A percentile compares a stretch with the other conserved stretches of the same genome.
Evolutionary conservation across 768 basidiomycete genomes (phyloP).

Genomic region (Psilocybe sp.): DNA sequence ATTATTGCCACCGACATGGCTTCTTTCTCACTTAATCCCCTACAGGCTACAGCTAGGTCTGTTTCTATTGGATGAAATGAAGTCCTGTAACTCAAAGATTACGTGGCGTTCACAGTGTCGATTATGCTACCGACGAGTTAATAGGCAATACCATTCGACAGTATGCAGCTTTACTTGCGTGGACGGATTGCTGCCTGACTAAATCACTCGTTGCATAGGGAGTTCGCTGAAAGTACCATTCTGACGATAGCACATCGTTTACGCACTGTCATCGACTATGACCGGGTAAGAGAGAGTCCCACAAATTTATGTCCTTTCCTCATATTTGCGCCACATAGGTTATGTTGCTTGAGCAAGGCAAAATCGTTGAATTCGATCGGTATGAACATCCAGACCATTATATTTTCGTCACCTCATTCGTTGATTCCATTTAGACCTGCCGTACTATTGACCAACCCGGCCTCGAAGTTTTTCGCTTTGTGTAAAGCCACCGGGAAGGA

Average conservation of each 20-base stretch:
- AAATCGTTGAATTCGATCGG: conserved; percentile 71
- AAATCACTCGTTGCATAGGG: conserved; percentile 32
- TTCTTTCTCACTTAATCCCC: not conserved
- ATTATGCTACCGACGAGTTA: conserved; percentile 83
- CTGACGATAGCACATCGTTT: conserved; percentile 81
- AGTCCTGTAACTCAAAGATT: not conserved
- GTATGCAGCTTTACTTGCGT: conserved; percentile 35
- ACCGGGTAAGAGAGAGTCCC: conserved; percentile 52
- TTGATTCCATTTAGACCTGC: conserved; percentile 12
- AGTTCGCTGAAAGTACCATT: conserved; percentile 80
- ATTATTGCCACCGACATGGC: not conserved
- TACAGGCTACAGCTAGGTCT: conserved; percentile 21
- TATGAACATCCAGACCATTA: conserved; percentile 16
- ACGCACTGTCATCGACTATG: conserved; percentile 81
- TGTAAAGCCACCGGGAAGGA: conserved; percentile 20
- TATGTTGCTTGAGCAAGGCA: conserved; percentile 73
- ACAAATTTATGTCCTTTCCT: not conserved
- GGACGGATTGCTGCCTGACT: not conserved
- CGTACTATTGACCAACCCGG: conserved; percentile 12
- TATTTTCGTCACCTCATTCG: not conserved
- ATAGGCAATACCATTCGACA: conserved; percentile 76
- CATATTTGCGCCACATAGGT: conserved; percentile 37
- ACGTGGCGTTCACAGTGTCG: conserved; percentile 41
- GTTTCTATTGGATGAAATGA: not conserved
- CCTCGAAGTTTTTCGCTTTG: conserved; percentile 16